Evolutionary conservation across 345 rosid genomes (phyloP), one percentile per base, ranked within the genome.

Genomic region (Geranium rotundifolium): DNA sequence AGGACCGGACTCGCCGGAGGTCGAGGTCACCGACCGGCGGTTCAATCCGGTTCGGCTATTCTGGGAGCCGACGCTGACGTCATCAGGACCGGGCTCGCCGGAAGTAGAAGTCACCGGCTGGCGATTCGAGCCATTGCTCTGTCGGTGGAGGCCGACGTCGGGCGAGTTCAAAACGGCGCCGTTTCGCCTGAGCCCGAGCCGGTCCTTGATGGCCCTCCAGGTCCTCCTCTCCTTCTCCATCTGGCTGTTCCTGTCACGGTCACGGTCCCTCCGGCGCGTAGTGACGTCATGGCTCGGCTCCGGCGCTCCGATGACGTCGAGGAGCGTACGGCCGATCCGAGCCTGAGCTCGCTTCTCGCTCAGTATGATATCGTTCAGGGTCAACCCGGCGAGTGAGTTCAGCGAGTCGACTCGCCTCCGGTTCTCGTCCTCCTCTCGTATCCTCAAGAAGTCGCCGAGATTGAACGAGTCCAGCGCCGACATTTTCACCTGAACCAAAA

Each of bases 141-240:
- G 13, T 82, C 64, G 75, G 89, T 95, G 0, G 90, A 84, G 54
- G 85, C 59, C 0, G 98, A 96, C 16, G 78, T 71, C 69, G n/a
- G 84, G 72, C 17, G 95, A 83, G 23, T 85, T 84, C 97, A 93
- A 87, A 61, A 85, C 95, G 31, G 87, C 72, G 59, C 83, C 85
- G 31, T 86, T 81, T 4, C 91, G 80, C 74, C 76, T 85, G 9
- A 86, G 82, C n/a, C 89, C 84, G 63, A 93, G 80, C 31, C 75
- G 81, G 16, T 90, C 96, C 46, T 90, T 79, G 79, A 93, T 85
- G 10, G 73, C 66, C 57, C 77, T 89, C 97, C 99, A 90, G 71
- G 81, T 81, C 75, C 80, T 83, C 55, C 72, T 80, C 39, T 93
- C 97, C 37, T 79, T 84, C 57, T 74, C 74, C 1, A 74, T 79